Percentiles rank a stretch among this genome's conserved stretches.
These are phyloP conservation scores for Pistacia vera DNA, from an alignment of 345 rosid species.

Conservation along the genomic window DNA sequence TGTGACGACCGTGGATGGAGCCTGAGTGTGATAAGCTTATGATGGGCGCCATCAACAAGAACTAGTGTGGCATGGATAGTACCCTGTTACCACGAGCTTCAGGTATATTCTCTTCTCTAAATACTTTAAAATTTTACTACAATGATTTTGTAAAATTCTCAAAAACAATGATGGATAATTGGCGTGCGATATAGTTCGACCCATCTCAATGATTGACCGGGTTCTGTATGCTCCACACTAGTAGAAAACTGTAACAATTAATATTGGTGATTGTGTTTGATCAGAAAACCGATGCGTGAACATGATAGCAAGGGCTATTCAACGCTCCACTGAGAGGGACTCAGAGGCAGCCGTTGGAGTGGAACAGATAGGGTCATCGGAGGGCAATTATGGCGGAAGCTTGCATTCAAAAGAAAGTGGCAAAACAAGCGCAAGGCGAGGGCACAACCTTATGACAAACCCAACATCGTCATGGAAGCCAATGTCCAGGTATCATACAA, in stretches of 20 bases:
- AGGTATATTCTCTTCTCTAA: conserved; percentile 34
- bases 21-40: conserved; percentile 95
- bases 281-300: conserved; percentile 94
- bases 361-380: conserved; percentile 95
- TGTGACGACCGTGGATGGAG: conserved; percentile 97
- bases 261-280: background rate
- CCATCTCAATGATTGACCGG: too few relatives aligned
- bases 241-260: background rate
- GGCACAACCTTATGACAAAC: conserved; percentile 84
- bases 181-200: too few relatives aligned
- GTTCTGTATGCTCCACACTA: too few relatives aligned
- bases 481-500: conserved; percentile 67
- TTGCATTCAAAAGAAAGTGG: conserved; percentile 94
- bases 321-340: conserved; percentile 79
- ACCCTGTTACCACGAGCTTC: conserved; percentile 93
- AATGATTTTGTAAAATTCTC: too few relatives aligned
- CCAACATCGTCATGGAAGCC: conserved; percentile 95
- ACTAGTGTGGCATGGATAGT: conserved; percentile 95
- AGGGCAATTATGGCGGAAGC: conserved; percentile 96
- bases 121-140: too few relatives aligned
- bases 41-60: conserved; percentile 86
- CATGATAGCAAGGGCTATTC: conserved; percentile 87
- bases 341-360: conserved; percentile 84
- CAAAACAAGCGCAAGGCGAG: conserved; percentile 86
- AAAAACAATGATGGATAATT: too few relatives aligned